A percentile compares a stretch with the other conserved stretches of the same genome.
Evolutionary conservation across 805 yeast genomes (phyloP).

Genomic region (Metschnikowia drakensbergensis): DNA sequence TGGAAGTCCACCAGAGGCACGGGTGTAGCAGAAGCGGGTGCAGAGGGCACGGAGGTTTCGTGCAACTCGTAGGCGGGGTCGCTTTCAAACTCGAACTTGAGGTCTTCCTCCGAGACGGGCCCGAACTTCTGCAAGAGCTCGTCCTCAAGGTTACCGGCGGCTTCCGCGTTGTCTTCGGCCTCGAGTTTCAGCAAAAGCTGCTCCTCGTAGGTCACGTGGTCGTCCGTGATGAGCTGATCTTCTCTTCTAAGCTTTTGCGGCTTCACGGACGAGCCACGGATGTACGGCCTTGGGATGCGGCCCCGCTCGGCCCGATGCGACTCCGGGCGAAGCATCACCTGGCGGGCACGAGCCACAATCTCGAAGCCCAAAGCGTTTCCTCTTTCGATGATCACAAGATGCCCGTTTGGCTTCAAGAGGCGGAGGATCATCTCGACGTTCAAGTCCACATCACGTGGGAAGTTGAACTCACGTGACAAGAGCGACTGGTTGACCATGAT

Average conservation of each 20-base stretch:
- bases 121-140: conserved; percentile 41
- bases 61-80: conserved; percentile 26
- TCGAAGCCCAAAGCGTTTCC: conserved; percentile 92
- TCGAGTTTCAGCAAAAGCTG: conserved; percentile 28
- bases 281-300: conserved; percentile 68
- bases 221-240: conserved; percentile 35
- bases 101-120: conserved; percentile 38
- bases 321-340: conserved; percentile 84
- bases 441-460: conserved; percentile 71
- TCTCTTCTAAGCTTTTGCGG: conserved; percentile 36
- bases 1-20: conserved; percentile 40
- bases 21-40: conserved; percentile 10
- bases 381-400: conserved; percentile 74
- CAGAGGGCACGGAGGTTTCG: conserved; percentile 11
- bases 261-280: conserved; percentile 44
- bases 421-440: conserved; percentile 56
- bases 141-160: conserved; percentile 20
- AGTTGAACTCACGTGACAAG: conserved; percentile 52
- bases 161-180: conserved; percentile 18
- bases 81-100: conserved; percentile 47
- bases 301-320: conserved; percentile 50
- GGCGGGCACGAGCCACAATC: conserved; percentile 83
- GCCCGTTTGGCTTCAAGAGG: conserved; percentile 73
- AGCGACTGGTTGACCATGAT: conserved; percentile 82
- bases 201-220: conserved; percentile 31